Base-by-base conservation (phyloP, 257 asterid species). In the Linderniella brevidens region DNA sequence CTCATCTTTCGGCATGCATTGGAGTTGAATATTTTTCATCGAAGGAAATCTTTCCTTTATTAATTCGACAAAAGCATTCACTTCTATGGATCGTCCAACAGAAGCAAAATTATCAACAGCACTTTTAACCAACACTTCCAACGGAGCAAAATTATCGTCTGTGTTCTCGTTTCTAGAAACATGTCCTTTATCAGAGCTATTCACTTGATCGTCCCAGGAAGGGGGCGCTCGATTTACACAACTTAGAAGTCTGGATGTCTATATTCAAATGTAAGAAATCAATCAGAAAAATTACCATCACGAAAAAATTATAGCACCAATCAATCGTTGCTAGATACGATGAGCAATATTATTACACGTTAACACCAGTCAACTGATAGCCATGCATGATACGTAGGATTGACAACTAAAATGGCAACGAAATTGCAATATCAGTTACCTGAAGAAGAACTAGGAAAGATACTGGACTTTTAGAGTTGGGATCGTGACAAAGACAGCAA, bases 221-320 rank as follows among this genome's bases (percentile, higher is more conserved):
- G 80, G 86, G 53, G 93, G 82, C 16, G 73, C 79, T 64, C 63
- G 68, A 61, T 79, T 68, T 47, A 74, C 71, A 56, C 79, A 65
- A 68, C 86, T 77, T 56, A 75, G 68, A 49, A 85, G 86, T 80
- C 79, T 86, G 76, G 99, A 90, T 90, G 77, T 85, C 99, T 90
- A 66, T 57, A 66, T 57, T 56, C 48, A 57, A 52, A 76, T 73
- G 36, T 37, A 52, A 50, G 32, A 46, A 44, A 44, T 10, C 10
- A 1, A 19, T 19, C 15, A 44, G 11, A 44, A 15, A 1, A 44
- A 44, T 4, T 9, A 12, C 11, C 49, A 44, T 44, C 29, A 52
- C 55, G 42, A 48, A 56, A 47, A 11, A 17, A 9, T 20, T 19
- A 8, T 1, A 44, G 49, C 49, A 44, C 18, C 15, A 3, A 10